phyloP scores from a whole-genome alignment of 2,329 filamentous ascomycete species.

The Coniella vitis region DNA sequence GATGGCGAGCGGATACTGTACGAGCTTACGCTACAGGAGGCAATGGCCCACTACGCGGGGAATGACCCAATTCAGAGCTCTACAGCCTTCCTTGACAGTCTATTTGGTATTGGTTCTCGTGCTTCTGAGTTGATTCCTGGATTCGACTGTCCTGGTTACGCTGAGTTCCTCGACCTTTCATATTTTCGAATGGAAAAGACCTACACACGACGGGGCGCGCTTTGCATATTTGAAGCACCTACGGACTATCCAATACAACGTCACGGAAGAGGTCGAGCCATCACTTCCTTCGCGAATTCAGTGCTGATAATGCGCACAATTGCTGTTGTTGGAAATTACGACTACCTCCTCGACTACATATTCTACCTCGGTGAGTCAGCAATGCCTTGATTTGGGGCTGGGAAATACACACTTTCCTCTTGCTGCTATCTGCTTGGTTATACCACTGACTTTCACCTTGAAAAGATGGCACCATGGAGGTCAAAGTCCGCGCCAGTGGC shows the following conservation, averaged over 20 bases:
- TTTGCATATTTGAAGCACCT: constrained; percentile 51
- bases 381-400: too few relatives aligned
- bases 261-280: too few relatives aligned
- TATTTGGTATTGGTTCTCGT: constrained; percentile 41
- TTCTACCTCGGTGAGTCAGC: constrained; percentile 46
- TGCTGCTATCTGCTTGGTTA: too few relatives aligned
- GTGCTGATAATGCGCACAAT: constrained; percentile 42
- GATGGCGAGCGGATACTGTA: constrained; percentile 50
- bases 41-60: constrained; percentile 44
- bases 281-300: constrained; percentile 37
- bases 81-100: constrained; percentile 39
- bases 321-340: constrained; percentile 48
- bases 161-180: constrained; percentile 41
- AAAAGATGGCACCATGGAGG: constrained; percentile 44
- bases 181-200: constrained; percentile 38
- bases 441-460: too few relatives aligned
- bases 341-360: constrained; percentile 43
- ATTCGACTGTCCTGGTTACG: constrained; percentile 45
- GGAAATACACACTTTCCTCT: too few relatives aligned
- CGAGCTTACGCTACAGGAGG: constrained; percentile 49
- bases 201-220: constrained; percentile 38
- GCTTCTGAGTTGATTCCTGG: constrained; percentile 38
- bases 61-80: constrained; percentile 39
- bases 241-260: constrained; percentile 42
- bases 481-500: constrained; percentile 45